Base-by-base conservation (phyloP, 2,329 filamentous ascomycete genomes). In the Trichoderma sp. region DNA sequence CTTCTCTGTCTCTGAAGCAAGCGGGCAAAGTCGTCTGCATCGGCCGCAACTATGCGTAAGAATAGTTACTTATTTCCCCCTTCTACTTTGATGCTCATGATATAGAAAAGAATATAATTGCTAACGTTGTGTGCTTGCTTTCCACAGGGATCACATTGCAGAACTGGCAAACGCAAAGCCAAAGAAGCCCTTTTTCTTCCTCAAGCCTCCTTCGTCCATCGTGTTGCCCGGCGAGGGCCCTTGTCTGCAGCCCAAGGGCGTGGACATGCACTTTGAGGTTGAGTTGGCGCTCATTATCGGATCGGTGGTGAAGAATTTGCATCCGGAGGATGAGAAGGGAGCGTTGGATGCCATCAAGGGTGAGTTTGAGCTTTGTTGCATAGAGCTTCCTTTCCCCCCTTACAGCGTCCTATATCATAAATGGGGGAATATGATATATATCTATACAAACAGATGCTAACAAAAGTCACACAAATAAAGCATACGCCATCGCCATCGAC, bases 131-230 rank as follows among this genome's bases (percentile, higher is more conserved):
- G 7, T 11, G 21, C 14, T 53, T 53, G 18, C n/a, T 14, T 21
- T 38, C 4, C 5, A 97, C 16, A 97, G 94, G 81, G 97, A 98
- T 85, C 97, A 99, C 86, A 93, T 98, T 82, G 91, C 93, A 78
- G 97, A 99, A 87, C 90, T 99, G 79, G 95, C 95, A 85, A 98
- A 93, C 85, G 88, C 89, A 76, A 91, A 92, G 78, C 97, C 97
- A 68, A 97, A 97, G 84, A 95, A 98, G 85, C 97, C 97, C 31
- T 98, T 99, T 87, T 99, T 98, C 92, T 99, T 99, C 89, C 91
- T 98, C 80, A 99, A 99, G 89, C 97, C 97, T 2, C 87, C 95
- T 0, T 94, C 93, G 56, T 94, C 95, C 4, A 94, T 99, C 80
- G 90, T 98, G 4, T 89, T 93, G 27, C 95, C 95, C 0, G 90